phyloP scores from a whole-genome alignment of 352 stramenopile species.

The Phytophthora sp. region DNA sequence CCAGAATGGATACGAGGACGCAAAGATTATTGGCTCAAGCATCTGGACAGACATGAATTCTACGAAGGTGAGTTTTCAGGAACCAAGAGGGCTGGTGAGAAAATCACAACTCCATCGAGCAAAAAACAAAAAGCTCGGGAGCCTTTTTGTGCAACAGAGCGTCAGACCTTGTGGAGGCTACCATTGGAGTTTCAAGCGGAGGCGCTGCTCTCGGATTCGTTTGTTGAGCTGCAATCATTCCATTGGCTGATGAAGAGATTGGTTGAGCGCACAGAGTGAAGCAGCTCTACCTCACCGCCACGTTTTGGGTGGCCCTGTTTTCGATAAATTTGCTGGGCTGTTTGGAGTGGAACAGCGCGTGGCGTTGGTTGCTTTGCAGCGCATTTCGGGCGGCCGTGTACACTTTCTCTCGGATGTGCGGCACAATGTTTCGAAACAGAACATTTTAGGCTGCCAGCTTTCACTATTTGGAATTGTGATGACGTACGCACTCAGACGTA shows the following conservation, averaged over 20 bases:
- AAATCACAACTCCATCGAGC: background rate
- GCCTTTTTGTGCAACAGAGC: background rate
- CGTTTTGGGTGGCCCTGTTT: background rate
- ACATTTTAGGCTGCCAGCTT: background rate
- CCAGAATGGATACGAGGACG: background rate
- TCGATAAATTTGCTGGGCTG: background rate
- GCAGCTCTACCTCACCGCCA: background rate
- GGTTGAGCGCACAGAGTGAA: conserved; percentile 4
- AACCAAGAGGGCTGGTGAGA: background rate
- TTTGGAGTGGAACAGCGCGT: background rate
- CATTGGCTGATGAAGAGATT: background rate
- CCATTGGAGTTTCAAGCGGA: background rate
- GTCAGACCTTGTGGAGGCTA: background rate
- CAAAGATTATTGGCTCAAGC: conserved; percentile 1
- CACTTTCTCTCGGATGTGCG: background rate
- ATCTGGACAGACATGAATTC: background rate
- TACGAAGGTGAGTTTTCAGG: background rate
- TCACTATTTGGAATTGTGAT: background rate
- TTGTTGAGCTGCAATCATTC: background rate
- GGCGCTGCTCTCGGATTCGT: conserved; percentile 3
- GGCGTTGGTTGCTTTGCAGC: background rate
- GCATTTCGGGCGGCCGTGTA: background rate
- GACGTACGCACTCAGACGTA: too few species aligned
- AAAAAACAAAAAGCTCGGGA: background rate
- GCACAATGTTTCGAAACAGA: background rate